Conservation (phyloP, 441 rosid genomes). For the Lepidium campestre region DNA sequence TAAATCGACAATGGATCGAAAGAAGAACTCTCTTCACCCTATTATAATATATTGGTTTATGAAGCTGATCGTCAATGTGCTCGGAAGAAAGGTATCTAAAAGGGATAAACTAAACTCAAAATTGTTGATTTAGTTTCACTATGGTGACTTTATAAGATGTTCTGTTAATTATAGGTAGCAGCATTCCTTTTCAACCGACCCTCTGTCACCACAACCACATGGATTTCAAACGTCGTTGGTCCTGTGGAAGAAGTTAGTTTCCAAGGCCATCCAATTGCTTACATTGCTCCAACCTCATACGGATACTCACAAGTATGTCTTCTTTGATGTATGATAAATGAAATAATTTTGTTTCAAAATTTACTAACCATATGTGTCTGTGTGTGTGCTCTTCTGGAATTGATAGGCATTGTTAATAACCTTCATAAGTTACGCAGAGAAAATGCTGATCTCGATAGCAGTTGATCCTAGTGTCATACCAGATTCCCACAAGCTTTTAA, state of each 20-base stretch:
- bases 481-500: slow-evolving; percentile 21
- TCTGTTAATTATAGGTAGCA: not conserved
- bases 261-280: not conserved
- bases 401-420: slow-evolving; percentile 58
- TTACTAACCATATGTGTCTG: not conserved
- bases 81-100: slow-evolving; percentile 35
- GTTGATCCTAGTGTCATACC: slow-evolving; percentile 42
- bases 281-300: not conserved
- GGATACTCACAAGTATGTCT: not conserved
- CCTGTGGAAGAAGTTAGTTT: not conserved
- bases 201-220: not conserved
- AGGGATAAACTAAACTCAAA: not conserved
- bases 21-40: slow-evolving; percentile 55
- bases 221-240: not conserved
- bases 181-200: not conserved
- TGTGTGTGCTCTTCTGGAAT: not conserved
- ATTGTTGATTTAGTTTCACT: not conserved
- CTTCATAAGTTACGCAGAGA: slow-evolving; percentile 39
- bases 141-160: not conserved
- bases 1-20: slow-evolving; percentile 48
- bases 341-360: not conserved
- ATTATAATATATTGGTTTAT: not conserved
- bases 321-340: not conserved
- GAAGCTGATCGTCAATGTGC: not conserved
- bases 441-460: slow-evolving; percentile 45